Percentiles rank a stretch among this genome's conserved stretches.
Conservation (phyloP, 352 stramenopile genomes). For the Pythium aristosporum region DNA sequence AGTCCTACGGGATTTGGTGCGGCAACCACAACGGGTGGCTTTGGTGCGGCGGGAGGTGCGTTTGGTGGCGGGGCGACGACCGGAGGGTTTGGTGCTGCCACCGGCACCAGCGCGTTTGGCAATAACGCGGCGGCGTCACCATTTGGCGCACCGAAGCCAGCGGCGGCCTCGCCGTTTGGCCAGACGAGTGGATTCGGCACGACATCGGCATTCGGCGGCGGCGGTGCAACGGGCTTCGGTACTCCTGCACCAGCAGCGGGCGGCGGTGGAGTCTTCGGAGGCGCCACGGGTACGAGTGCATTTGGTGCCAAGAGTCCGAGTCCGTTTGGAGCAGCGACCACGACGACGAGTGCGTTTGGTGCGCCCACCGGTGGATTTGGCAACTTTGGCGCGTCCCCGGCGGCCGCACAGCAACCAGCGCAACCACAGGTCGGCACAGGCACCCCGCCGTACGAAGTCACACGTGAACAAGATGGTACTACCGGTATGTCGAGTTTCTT, state of each 20-base stretch:
- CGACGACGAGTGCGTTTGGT: slow-evolving; percentile 20
- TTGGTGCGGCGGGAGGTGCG: slow-evolving; percentile 11
- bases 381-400: slow-evolving; percentile 18
- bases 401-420: neutral
- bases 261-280: slow-evolving; percentile 37
- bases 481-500: slow-evolving; percentile 36
- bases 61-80: slow-evolving; percentile 16
- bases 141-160: slow-evolving; percentile 49
- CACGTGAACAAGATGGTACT: slow-evolving; percentile 52
- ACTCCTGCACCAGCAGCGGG: slow-evolving; percentile 27
- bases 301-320: slow-evolving; percentile 46
- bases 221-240: slow-evolving; percentile 33
- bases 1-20: slow-evolving; percentile 15
- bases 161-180: slow-evolving; percentile 61
- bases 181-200: slow-evolving; percentile 52
- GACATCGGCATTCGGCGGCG: slow-evolving; percentile 27
- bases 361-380: slow-evolving; percentile 24
- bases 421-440: slow-evolving; percentile 68
- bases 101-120: slow-evolving; percentile 27
- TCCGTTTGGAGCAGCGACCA: slow-evolving; percentile 12
- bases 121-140: slow-evolving; percentile 38
- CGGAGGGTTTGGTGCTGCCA: slow-evolving; percentile 22
- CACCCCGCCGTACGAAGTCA: slow-evolving; percentile 63
- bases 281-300: slow-evolving; percentile 33
- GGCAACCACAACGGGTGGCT: slow-evolving; percentile 5